Evolutionary conservation across 257 asterid genomes (phyloP).

Genomic region (Cinchona pubescens): DNA sequence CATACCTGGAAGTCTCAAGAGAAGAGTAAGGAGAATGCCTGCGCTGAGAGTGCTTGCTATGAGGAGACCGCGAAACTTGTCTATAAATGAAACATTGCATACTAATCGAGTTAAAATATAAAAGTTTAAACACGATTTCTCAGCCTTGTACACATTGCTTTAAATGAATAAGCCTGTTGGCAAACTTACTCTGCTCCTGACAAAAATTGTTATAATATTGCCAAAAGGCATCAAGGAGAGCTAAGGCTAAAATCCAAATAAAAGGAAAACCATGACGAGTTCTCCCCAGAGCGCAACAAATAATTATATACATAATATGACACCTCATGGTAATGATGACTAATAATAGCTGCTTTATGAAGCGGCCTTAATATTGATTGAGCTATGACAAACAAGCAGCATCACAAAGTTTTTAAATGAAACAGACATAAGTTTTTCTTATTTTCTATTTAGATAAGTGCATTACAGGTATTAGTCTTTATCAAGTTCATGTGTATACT

Average conservation of each 20-base stretch:
- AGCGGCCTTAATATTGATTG: not conserved
- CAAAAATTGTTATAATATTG: not conserved
- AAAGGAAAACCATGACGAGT: not conserved
- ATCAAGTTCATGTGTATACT: not conserved
- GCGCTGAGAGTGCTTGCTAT: conserved; percentile 98
- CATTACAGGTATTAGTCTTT: not conserved
- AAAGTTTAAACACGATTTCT: conserved; percentile 34
- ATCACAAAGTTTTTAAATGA: not conserved
- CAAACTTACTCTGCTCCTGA: not conserved
- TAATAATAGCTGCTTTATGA: too few relatives aligned
- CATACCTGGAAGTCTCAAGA: conserved; percentile 84
- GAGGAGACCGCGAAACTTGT: conserved; percentile 97
- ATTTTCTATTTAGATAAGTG: not conserved
- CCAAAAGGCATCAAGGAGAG: not conserved
- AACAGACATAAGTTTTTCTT: not conserved
- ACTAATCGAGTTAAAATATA: conserved; percentile 55
- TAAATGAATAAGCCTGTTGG: conserved; percentile 8
- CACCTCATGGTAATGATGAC: not conserved
- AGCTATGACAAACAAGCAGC: not conserved
- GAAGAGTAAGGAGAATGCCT: conserved; percentile 93
- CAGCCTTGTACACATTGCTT: conserved; percentile 26
- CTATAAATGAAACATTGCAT: conserved; percentile 82
- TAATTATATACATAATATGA: not conserved
- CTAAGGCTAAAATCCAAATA: not conserved
- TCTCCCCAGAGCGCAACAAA: not conserved